Evolutionary conservation across 2,329 filamentous ascomycete species (phyloP), one percentile per base, ranked within the genome.

Genomic region (Podosphaera fusca): DNA sequence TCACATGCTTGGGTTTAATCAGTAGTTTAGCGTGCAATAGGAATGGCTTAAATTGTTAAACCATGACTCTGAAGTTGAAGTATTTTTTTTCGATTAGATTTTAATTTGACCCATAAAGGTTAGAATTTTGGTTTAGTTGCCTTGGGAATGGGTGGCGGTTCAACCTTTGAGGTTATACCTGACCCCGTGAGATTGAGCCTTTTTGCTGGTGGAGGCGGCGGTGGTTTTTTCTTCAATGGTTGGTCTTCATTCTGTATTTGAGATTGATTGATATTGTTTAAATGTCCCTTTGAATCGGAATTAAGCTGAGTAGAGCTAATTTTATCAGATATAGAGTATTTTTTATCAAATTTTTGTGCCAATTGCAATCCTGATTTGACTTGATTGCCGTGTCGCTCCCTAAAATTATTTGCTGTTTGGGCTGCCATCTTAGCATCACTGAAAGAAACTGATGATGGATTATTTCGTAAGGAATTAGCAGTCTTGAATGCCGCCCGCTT

Each of bases 341-440:
- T 67, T 3, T 55, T 61, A 55, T 68, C 67, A 38, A 67, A 31
- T 45, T 64, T 66, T 57, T 67, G 67, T 21, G 65, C 67, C 5
- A 66, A 64, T 61, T 74, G 69, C 67, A 71, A 75, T 1, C 77
- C 77, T 12, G 72, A 68, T 12, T 74, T 72, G 12, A 79, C 75
- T 63, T 80, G 76, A 47, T 79, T 78, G 1, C 76, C 75, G 63
- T 82, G 78, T 42, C 76, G 69, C 63, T 80, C 74, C 50, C 76
- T 74, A 63, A 82, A 80, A 63, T 78, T 77, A 45, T 74, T 78
- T 51, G 74, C 74, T 33, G 74, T 79, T 30, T 70, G 72, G 21
- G 74, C 77, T 51, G 75, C 73, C 55, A 67, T 68, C 58, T 70
- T 71, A 14, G 74, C 69, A 65, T 80, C 74, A 46, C 72, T 69